phyloP scores from a whole-genome alignment of 257 asterid species.

The Coffea canephora region DNA sequence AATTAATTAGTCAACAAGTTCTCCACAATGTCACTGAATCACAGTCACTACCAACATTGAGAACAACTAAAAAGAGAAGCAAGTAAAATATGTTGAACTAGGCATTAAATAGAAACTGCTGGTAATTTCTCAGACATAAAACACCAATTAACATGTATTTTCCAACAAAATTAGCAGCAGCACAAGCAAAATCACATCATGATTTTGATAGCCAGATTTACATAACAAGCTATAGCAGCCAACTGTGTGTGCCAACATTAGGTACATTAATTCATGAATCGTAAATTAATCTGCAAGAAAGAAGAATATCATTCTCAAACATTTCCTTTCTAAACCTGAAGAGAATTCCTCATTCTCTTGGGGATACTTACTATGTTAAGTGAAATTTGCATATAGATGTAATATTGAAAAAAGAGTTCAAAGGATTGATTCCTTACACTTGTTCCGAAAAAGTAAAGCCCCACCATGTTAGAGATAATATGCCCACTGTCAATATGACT shows the following conservation, averaged over 20 bases:
- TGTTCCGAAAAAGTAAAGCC: slow-evolving; percentile 78
- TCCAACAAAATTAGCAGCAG: background rate
- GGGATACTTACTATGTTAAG: background rate
- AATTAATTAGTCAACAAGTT: too few species aligned
- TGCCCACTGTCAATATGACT: slow-evolving; percentile 66
- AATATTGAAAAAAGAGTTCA: background rate
- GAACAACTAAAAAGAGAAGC: too few species aligned
- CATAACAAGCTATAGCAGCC: background rate
- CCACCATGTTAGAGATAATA: slow-evolving; percentile 68
- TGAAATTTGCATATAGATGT: background rate
- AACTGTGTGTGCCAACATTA: background rate
- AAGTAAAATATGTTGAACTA: background rate
- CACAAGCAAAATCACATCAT: background rate
- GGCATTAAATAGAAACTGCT: background rate
- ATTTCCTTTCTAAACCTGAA: background rate
- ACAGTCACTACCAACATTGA: too few species aligned
- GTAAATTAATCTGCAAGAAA: background rate
- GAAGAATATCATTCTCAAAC: background rate
- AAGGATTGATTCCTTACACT: slow-evolving; percentile 55
- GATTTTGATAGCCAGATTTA: background rate
- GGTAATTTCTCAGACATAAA: background rate
- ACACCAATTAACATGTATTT: background rate
- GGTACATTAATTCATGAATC: background rate
- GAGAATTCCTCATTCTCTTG: background rate
- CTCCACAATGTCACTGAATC: too few species aligned